Evolutionary conservation across 495 filamentous ascomycete species (phyloP).

Genomic region (Penicillium maclennaniae): DNA sequence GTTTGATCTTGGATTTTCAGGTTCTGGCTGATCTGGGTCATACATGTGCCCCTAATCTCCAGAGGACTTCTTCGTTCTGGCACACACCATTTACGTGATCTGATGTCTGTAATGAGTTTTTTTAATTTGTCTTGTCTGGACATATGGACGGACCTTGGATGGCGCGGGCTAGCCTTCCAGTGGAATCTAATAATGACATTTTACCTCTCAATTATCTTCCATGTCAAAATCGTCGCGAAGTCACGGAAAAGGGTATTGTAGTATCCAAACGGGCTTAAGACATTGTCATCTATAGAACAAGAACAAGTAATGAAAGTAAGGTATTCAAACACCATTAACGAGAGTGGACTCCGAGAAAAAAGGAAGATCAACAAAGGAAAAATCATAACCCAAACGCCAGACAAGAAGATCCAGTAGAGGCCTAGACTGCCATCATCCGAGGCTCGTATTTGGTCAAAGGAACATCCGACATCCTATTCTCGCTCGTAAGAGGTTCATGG

Average conservation of each 20-base stretch:
- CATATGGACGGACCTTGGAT: constrained; percentile 12
- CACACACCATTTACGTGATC: constrained; percentile 8
- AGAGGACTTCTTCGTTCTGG: not conserved
- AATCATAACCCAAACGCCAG: not conserved
- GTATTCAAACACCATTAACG: not conserved
- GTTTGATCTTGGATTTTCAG: constrained; percentile 1
- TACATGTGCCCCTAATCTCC: not conserved
- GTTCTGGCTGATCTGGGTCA: not conserved
- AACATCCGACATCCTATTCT: constrained; percentile 9
- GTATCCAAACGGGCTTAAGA: not conserved
- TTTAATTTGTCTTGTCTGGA: constrained; percentile 8
- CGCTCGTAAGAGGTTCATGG: not conserved
- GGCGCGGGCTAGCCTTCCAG: constrained; percentile 27
- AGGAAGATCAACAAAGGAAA: not conserved
- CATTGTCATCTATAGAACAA: not conserved
- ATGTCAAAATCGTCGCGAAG: not conserved
- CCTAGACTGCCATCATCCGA: not conserved
- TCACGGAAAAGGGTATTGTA: not conserved
- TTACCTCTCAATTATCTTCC: not conserved
- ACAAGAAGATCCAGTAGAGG: not conserved
- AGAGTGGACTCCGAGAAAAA: not conserved
- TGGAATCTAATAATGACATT: constrained; percentile 20
- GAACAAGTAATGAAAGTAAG: not conserved
- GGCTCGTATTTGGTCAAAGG: constrained; percentile 17
- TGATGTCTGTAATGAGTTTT: constrained; percentile 25